Base-by-base conservation (phyloP, 148 eudicot genomes). In the Drosera capensis region DNA sequence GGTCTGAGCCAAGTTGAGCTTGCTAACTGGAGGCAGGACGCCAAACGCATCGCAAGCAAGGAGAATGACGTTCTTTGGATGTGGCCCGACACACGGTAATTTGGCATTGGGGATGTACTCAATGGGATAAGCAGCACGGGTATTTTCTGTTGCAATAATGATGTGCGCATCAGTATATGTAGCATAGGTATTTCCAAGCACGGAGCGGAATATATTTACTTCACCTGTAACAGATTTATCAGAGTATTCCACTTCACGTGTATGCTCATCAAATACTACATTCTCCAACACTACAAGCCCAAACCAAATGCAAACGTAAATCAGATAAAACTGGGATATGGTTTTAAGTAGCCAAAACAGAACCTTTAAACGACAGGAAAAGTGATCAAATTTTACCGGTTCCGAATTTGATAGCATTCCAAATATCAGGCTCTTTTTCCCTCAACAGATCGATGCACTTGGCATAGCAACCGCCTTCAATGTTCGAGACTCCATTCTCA, bases 241-340 rank as follows among this genome's bases (percentile, higher is more conserved):
- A 4, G 57, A n/a, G 55, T 76, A 86, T 52, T 86, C 94, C 42
- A 82, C 96, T 38, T 79, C 94, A 24, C 96, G 70, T 5, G 77
- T 79, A 68, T 74, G 94, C 59, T 86, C 96, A 40, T 86, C 94
- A 28, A 86, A 86, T 40, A 86, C 96, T 53, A 86, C 96, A 50
- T 86, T 82, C 63, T 86, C 96, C 51, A 86, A 42, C 46, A 86
- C 96, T 86, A 75, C 45, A 25, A 54, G 16, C 13, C 20, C 45
- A 15, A 21, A 43, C 23, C 7, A 16, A 25, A 18, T 14, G 20
- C 16, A 41, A 29, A 2, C 14, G 20, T 23, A 43, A n/a, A n/a
- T n/a, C n/a, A n/a, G n/a, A n/a, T n/a, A n/a, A n/a, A n/a, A n/a
- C n/a, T n/a, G n/a, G n/a, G n/a, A n/a, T n/a, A n/a, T n/a, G n/a